These are phyloP conservation scores for Chernovozyma aurita DNA, from an alignment of 1,139 yeast species.

Conservation along the genomic window DNA sequence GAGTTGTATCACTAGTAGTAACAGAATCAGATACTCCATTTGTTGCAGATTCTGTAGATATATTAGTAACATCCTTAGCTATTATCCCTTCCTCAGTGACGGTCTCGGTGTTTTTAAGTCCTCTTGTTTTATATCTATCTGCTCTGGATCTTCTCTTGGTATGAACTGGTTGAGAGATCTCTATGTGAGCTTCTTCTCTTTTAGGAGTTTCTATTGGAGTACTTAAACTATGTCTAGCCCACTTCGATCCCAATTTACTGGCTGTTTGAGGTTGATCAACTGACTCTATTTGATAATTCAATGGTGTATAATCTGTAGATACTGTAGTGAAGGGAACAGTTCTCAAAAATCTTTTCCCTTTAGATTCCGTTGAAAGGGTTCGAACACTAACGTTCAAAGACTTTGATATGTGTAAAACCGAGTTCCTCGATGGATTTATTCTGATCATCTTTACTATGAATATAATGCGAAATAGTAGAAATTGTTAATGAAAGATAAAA, in stretches of 20 bases:
- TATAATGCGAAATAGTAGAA: not conserved
- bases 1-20: too few species aligned
- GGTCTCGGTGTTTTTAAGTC: not conserved
- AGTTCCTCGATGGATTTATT: constrained; percentile 1
- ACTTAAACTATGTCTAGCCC: constrained; percentile 23
- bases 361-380: constrained; percentile 22
- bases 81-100: not conserved
- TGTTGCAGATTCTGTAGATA: too few species aligned
- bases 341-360: constrained; percentile 38
- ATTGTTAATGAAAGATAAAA: not conserved
- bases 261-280: constrained; percentile 11
- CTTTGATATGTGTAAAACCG: not conserved
- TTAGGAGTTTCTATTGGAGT: constrained; percentile 6
- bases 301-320: constrained; percentile 19
- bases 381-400: constrained; percentile 9
- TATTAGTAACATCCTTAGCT: too few species aligned
- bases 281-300: constrained; percentile 17
- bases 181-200: constrained; percentile 9
- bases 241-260: constrained; percentile 13
- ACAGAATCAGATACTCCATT: too few species aligned
- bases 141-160: constrained; percentile 32
- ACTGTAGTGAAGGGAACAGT: constrained; percentile 30
- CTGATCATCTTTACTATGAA: constrained; percentile 1
- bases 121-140: constrained; percentile 26
- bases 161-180: constrained; percentile 10